phyloP scores from a whole-genome alignment of 2,329 filamentous ascomycete genomes.

The Diaporthe vexans region DNA sequence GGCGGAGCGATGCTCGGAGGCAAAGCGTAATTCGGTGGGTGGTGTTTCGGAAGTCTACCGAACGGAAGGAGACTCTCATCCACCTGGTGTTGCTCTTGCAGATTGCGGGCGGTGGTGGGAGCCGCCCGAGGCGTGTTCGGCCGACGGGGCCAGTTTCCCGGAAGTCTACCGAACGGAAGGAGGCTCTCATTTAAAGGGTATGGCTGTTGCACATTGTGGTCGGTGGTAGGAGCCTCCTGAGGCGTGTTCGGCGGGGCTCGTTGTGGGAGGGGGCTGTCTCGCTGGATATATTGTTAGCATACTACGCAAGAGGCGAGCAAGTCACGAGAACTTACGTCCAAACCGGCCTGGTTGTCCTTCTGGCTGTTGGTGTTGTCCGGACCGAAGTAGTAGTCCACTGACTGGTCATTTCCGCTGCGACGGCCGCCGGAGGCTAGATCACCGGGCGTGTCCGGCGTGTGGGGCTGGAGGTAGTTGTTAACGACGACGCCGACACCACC shows the following conservation, averaged over 20 bases:
- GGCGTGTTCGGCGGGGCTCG: not conserved
- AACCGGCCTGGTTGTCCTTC: fast-evolving
- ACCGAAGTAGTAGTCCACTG: not conserved
- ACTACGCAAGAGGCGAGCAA: not conserved
- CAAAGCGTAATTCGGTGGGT: no score
- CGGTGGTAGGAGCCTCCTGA: not conserved
- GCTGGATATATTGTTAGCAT: not conserved
- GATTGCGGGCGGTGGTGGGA: not conserved
- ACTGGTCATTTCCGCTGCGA: not conserved
- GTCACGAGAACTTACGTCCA: not conserved
- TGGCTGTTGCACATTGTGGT: not conserved
- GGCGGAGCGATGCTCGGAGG: no score
- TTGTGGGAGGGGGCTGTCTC: not conserved
- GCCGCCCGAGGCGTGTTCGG: not conserved
- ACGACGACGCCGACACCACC: not conserved
- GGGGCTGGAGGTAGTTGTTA: not conserved
- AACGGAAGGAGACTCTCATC: no score
- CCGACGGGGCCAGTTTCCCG: no score
- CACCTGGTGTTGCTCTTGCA: not conserved
- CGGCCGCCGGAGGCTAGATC: no score
- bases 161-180: no score
- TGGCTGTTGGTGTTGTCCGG: not conserved
- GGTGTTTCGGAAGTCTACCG: no score
- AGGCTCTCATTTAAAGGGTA: no score
- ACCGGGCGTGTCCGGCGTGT: not conserved